Evolutionary conservation across 129 eudicot species (phyloP).

Genomic region (Arctium lappa): DNA sequence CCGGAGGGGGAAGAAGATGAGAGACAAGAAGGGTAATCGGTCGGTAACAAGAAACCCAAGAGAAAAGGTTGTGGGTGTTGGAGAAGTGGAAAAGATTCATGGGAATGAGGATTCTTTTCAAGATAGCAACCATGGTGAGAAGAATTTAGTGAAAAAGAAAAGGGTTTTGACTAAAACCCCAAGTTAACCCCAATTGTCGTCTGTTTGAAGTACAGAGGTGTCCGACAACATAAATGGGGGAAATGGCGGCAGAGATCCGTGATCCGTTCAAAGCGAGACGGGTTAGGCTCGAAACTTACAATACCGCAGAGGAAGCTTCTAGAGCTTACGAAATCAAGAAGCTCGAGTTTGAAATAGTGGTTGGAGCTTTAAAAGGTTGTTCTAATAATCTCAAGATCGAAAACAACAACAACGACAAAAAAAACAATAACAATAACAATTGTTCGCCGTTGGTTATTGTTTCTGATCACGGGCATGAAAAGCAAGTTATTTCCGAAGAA

Average conservation of each 20-base stretch:
- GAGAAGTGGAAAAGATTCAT: neutral
- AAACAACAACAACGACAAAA: neutral
- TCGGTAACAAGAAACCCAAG: conserved; percentile 22
- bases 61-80: neutral
- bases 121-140: conserved; percentile 41
- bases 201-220: conserved; percentile 52
- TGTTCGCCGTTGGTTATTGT: neutral
- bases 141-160: conserved; percentile 3
- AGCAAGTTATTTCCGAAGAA: conserved; percentile 42
- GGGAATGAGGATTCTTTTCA: conserved; percentile 34
- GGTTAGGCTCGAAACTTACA: conserved; percentile 75
- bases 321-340: conserved; percentile 53
- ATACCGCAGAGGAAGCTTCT: conserved; percentile 68
- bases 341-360: conserved; percentile 54
- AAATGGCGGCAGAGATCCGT: conserved; percentile 91
- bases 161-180: conserved; percentile 24
- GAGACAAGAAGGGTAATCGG: too few relatives aligned
- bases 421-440: neutral
- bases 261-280: conserved; percentile 51
- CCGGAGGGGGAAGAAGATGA: too few relatives aligned
- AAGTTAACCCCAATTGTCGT: conserved; percentile 10
- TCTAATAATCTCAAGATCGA: neutral
- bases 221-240: conserved; percentile 79
- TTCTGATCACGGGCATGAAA: neutral
- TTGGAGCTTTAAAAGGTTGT: neutral